Evolutionary conservation across 305 asterid genomes (phyloP), one percentile per base, ranked within the genome.

Genomic region (Fraxinus sp.): DNA sequence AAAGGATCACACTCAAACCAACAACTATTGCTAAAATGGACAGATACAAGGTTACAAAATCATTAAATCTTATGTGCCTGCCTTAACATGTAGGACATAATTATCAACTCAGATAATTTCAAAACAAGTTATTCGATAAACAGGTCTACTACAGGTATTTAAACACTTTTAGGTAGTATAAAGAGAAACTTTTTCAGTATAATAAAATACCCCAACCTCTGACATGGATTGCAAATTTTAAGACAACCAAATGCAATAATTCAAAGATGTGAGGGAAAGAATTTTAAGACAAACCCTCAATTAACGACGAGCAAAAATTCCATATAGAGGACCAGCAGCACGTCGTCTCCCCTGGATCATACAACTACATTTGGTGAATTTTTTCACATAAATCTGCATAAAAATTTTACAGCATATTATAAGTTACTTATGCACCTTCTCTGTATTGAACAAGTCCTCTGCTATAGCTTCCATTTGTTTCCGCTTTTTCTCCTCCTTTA

Each of bases 401-500:
- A 57, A 57, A 78, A 33, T 75, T 75, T 8, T 20, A 81, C 36
- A 84, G 75, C 77, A 79, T 39, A 71, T 10, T 75, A 64, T 26
- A 52, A 30, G 83, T 36, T 14, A 52, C 39, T 68, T 79, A 88
- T 89, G 26, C 33, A 91, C 97, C 98, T 91, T 92, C 84, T 92
- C 94, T 49, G 86, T 84, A 85, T 94, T 92, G 81, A 96, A 96
- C 22, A 94, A 86, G 88, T 94, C 98, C 43, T 96, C 99, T 7
- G 97, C 97, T 73, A 92, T 87, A 78, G 97, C 97, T 87, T 96
- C 98, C 98, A 91, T 92, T 89, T 93, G 92, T 88, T 91, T 94
- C 80, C 97, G 92, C 85, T 86, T 92, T 82, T 91, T 92, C 92
- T 96, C 98, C 86, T 90, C 97, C 89, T 90, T 92, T 5, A 92